A percentile compares a stretch with the other conserved stretches of the same genome.
These are phyloP conservation scores for Zygotorulaspora chibaensis DNA, from an alignment of 805 yeast species.

Conservation along the genomic window DNA sequence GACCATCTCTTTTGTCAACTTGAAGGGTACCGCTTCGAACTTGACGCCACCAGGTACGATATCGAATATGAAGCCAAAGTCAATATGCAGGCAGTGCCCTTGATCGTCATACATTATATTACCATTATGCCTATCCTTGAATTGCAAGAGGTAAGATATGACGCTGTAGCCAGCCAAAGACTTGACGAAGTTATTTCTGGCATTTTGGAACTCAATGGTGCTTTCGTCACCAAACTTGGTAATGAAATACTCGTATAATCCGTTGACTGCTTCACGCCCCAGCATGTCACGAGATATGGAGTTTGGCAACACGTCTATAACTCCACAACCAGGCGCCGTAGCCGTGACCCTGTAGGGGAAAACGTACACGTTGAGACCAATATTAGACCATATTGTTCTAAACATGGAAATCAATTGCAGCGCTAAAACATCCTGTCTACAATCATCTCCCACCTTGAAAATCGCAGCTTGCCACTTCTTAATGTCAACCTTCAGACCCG, in stretches of 20 bases:
- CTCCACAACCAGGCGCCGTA: slow-evolving; percentile 99
- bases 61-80: slow-evolving; percentile 97
- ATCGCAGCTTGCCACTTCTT: slow-evolving; percentile 92
- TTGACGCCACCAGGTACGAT: slow-evolving; percentile 98
- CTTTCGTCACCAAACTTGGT: slow-evolving; percentile 94
- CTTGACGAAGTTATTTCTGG: slow-evolving; percentile 87
- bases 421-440: slow-evolving; percentile 95
- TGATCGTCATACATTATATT: slow-evolving; percentile 93
- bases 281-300: slow-evolving; percentile 96
- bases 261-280: slow-evolving; percentile 98
- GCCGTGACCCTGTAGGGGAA: slow-evolving; percentile 96
- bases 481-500: slow-evolving; percentile 40
- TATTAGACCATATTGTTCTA: slow-evolving; percentile 81
- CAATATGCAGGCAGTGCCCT: slow-evolving; percentile 94
- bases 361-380: slow-evolving; percentile 86
- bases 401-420: slow-evolving; percentile 87
- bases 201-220: slow-evolving; percentile 82
- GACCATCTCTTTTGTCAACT: slow-evolving; percentile 93
- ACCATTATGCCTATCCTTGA: slow-evolving; percentile 98
- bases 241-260: slow-evolving; percentile 84
- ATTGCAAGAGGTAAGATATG: slow-evolving; percentile 83
- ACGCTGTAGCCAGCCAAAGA: slow-evolving; percentile 93
- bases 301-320: slow-evolving; percentile 94
- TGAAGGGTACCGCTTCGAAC: slow-evolving; percentile 97
- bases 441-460: slow-evolving; percentile 98